Conservation (phyloP, 2,329 filamentous ascomycete species). For the Neocatenulostroma microsporum region DNA sequence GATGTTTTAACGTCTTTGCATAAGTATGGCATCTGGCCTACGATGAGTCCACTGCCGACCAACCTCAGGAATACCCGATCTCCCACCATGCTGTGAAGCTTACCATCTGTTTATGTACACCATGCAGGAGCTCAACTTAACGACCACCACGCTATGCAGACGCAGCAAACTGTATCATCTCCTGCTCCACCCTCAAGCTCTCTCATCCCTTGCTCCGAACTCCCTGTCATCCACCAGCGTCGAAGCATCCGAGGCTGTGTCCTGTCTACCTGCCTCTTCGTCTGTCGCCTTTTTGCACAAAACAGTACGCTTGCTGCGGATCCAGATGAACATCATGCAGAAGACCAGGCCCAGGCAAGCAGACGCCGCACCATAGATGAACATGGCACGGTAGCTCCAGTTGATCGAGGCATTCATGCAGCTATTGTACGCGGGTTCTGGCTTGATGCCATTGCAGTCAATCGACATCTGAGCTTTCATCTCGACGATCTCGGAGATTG, state of each 20-base stretch:
- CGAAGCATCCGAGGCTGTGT: constrained; percentile 7
- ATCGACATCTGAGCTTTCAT: constrained; percentile 12
- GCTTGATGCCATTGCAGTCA: constrained; percentile 1
- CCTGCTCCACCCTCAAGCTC: constrained; percentile 1
- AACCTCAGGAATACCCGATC: no score
- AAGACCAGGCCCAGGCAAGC: constrained; percentile 23
- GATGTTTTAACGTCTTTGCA: no score
- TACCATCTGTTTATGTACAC: constrained; percentile 5
- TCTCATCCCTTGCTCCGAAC: neutral
- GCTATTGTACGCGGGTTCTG: neutral
- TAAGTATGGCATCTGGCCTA: no score
- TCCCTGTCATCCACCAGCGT: constrained; percentile 8
- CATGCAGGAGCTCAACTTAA: no score
- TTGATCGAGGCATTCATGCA: constrained; percentile 5
- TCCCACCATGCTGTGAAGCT: neutral
- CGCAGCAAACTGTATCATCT: no score
- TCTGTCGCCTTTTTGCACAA: constrained; percentile 16
- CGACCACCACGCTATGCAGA: no score
- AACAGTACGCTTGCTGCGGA: constrained; percentile 18
- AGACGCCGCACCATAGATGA: constrained; percentile 26
- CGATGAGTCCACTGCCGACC: no score
- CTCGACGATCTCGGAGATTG: constrained; percentile 27
- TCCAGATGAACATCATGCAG: constrained; percentile 23
- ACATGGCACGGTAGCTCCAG: constrained; percentile 21
- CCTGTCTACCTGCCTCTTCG: constrained; percentile 13